Evolutionary conservation across 768 basidiomycete genomes (phyloP), one percentile per base, ranked within the genome.

Genomic region (Macrolepiota fuliginosa): DNA sequence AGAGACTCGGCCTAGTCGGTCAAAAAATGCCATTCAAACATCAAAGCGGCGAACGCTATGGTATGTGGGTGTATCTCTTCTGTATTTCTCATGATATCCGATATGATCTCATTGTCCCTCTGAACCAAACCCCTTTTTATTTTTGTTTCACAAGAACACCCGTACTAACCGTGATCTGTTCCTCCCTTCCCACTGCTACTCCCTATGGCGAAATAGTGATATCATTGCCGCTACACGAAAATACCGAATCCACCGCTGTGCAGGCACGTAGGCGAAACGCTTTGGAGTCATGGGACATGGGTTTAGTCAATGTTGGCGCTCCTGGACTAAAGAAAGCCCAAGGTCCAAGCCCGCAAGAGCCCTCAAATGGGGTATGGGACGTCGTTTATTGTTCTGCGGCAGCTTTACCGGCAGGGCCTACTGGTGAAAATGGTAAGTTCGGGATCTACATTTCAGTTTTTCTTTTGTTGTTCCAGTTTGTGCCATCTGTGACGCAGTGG

Each of bases 1-100:
- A 89, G 64, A 71, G 72, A 6, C 77, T 90, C 7, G 88, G 90
- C 1, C 66, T 90, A 15, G 76, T 83, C 0, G 90, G 91, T 4
- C 72, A 73, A 61, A 78, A 75, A 27, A 61, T 88, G 47, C 81
- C 84, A 0, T 87, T 85, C 71, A 83, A 82, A 17, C 36, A 52
- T 24, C 49, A 36, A 24, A 37, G 42, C 22, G 54, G 39, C 15
- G 62, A 56, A 40, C 58, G 45, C 7, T 55, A 60, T 22, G 42
- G 52, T 59, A 55, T 39, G 63, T 56, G n/a, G 29, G 9, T 6
- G 17, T 35, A 5, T 29, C n/a, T 42, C 22, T 3, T 53, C 17
- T 19, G 42, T 19, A 17, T 22, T 6, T 45, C 42, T 45, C 42
- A 45, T 45, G 42, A 0, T 9, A 45, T 45, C 42, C 42, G 7